These are phyloP conservation scores for Quercus lobata DNA, from an alignment of 331 rosid species.

Conservation along the genomic window DNA sequence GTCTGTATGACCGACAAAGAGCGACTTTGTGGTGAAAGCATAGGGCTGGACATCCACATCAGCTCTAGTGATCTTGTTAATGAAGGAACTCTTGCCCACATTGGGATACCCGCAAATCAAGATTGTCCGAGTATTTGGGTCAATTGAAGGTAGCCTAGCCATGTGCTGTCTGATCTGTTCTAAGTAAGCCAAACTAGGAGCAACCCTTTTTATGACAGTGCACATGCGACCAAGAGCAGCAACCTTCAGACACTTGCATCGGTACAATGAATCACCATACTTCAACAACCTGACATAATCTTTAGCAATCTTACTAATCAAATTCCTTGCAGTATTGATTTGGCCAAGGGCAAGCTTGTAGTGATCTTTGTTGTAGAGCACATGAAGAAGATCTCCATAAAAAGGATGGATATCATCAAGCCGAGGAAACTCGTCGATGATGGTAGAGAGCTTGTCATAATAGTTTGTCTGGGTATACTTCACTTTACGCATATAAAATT, in stretches of 20 bases:
- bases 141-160: conserved; percentile 92
- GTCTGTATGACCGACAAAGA: conserved; percentile 85
- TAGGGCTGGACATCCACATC: conserved; percentile 92
- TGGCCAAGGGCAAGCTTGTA: conserved; percentile 86
- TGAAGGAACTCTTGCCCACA: conserved; percentile 85
- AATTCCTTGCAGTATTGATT: conserved; percentile 70
- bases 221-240: conserved; percentile 97
- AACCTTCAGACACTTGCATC: conserved; percentile 77
- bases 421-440: conserved; percentile 66
- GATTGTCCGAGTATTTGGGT: conserved; percentile 70
- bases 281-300: conserved; percentile 74
- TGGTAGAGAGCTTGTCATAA: conserved; percentile 59
- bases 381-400: conserved; percentile 78
- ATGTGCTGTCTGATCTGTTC: conserved; percentile 87
- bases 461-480: conserved; percentile 64
- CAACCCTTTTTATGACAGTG: conserved; percentile 76
- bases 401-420: conserved; percentile 69
- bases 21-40: conserved; percentile 91
- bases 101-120: conserved; percentile 86
- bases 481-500: conserved; percentile 73
- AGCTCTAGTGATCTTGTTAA: conserved; percentile 83
- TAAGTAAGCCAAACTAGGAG: conserved; percentile 79
- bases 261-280: conserved; percentile 77
- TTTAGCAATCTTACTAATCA: conserved; percentile 64
- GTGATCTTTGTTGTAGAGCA: conserved; percentile 77